These are phyloP conservation scores for Glomus cerebriforme DNA, from an alignment of 192 early-diverging fungal genomes.

Conservation along the genomic window DNA sequence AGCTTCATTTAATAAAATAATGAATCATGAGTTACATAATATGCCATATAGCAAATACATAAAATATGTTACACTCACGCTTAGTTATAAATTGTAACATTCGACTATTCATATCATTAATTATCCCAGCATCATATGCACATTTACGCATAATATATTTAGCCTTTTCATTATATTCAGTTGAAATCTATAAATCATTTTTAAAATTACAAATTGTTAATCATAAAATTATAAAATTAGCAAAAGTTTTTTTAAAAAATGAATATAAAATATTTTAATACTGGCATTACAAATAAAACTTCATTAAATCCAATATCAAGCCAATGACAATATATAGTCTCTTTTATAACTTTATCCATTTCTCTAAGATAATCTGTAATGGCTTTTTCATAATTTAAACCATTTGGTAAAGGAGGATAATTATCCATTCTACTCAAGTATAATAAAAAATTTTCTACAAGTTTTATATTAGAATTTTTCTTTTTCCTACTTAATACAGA, in stretches of 20 bases:
- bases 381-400: not conserved
- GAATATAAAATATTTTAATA: not conserved
- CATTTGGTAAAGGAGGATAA: not conserved
- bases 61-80: too few relatives aligned
- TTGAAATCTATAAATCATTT: conserved; percentile 35
- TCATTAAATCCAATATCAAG: not conserved
- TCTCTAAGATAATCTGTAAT: not conserved
- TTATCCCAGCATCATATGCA: conserved; percentile 54
- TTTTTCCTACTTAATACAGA: not conserved
- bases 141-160: conserved; percentile 55
- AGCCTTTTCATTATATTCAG: conserved; percentile 28
- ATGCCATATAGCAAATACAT: too few relatives aligned
- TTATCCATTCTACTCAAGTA: not conserved
- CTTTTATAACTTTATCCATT: not conserved
- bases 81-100: too few relatives aligned
- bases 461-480: not conserved
- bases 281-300: not conserved
- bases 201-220: too few relatives aligned
- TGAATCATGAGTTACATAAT: too few relatives aligned
- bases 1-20: conserved; percentile 10
- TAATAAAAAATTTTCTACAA: not conserved
- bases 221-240: too few relatives aligned
- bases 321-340: not conserved
- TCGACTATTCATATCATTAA: too few relatives aligned
- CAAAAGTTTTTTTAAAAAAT: too few relatives aligned